phyloP scores from a whole-genome alignment of 73 alveolate species.

The Tetrahymena borealis region DNA sequence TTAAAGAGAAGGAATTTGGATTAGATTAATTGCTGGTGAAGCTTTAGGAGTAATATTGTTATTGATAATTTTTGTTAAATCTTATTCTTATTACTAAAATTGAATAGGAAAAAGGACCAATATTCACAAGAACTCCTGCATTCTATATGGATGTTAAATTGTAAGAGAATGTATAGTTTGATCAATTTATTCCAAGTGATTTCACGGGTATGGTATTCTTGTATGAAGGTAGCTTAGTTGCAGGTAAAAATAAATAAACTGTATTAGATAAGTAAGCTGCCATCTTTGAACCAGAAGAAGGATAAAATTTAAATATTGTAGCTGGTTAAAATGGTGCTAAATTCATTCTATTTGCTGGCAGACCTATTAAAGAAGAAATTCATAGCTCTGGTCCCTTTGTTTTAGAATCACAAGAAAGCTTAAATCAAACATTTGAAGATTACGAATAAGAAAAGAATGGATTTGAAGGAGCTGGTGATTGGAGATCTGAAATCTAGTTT shows the following conservation, averaged over 20 bases:
- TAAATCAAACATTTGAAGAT: conserved; percentile 49
- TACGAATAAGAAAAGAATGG: conserved; percentile 56
- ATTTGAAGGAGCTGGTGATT: conserved; percentile 61
- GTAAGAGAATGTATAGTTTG: conserved; percentile 40
- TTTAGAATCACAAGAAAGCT: conserved; percentile 45
- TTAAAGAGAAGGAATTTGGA: conserved; percentile 45
- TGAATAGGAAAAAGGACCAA: conserved; percentile 64
- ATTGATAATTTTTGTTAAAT: no score
- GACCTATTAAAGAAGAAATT: conserved; percentile 54
- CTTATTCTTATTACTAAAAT: no score
- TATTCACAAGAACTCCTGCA: conserved; percentile 79
- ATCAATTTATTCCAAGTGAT: conserved; percentile 48
- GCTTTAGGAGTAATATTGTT: conserved; percentile 61
- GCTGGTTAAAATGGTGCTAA: not conserved
- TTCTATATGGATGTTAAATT: conserved; percentile 59
- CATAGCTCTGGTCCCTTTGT: conserved; percentile 58
- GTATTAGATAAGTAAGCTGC: conserved; percentile 10
- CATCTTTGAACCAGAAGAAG: conserved; percentile 10
- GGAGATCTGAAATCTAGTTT: conserved; percentile 49
- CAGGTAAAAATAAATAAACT: not conserved
- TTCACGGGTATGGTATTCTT: conserved; percentile 3
- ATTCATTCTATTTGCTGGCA: conserved; percentile 50
- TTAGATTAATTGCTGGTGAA: conserved; percentile 80
- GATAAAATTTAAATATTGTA: not conserved
- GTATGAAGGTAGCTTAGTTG: not conserved